Conservation (phyloP, 2,329 filamentous ascomycete species). For the Venturia aucupariae region DNA sequence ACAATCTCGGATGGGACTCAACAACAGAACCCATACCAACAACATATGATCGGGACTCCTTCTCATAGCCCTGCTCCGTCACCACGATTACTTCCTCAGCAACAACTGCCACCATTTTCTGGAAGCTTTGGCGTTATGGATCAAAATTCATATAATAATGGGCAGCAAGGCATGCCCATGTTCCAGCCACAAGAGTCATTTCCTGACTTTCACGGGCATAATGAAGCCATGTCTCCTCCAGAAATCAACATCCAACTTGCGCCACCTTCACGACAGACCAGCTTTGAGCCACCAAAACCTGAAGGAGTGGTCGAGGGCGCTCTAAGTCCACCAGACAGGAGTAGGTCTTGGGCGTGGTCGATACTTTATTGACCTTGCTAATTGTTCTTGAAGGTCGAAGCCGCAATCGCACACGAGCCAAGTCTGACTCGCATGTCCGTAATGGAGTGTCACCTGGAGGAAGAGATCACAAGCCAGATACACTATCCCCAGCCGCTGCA, state of each 20-base stretch:
- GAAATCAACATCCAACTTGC: conserved; percentile 93
- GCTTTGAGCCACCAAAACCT: conserved; percentile 57
- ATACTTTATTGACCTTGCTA: conserved; percentile 39
- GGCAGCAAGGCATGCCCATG: conserved; percentile 37
- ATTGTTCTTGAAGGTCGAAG: conserved; percentile 37
- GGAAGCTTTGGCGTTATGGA: conserved; percentile 41
- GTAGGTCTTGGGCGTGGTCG: conserved; percentile 32
- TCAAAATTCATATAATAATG: conserved; percentile 19
- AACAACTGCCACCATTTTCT: conserved; percentile 42
- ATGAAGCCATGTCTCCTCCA: conserved; percentile 75
- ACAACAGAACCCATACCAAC: conserved; percentile 19
- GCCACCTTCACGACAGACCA: conserved; percentile 58
- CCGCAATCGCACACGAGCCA: conserved; percentile 46
- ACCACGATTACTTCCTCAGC: conserved; percentile 57
- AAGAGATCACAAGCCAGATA: conserved; percentile 24
- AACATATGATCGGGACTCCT: conserved; percentile 41
- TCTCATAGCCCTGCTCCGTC: conserved; percentile 64
- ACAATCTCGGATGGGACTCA: conserved; percentile 57
- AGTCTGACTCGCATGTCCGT: conserved; percentile 49
- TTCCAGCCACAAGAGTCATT: conserved; percentile 43
- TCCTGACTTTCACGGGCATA: conserved; percentile 41
- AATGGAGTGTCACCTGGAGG: conserved; percentile 34
- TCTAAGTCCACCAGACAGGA: conserved; percentile 66
- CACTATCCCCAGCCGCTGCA: conserved; percentile 35
- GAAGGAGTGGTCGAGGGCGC: conserved; percentile 56